These are phyloP conservation scores for Diaporthe amygdali DNA, from an alignment of 2,329 filamentous ascomycete genomes.

Conservation along the genomic window DNA sequence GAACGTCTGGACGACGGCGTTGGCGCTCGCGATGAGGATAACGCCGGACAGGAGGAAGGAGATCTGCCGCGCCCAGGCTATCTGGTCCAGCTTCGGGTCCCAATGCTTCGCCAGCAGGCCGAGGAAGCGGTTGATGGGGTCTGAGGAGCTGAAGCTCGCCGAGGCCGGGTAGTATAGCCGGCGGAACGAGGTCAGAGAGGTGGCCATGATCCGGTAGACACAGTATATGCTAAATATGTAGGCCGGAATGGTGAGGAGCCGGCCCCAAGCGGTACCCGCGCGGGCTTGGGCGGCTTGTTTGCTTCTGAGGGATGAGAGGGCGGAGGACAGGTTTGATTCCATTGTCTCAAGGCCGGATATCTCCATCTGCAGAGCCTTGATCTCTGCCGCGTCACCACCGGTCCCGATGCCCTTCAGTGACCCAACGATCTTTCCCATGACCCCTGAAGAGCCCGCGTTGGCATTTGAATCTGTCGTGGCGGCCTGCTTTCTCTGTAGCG, in stretches of 20 bases:
- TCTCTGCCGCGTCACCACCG: constrained; percentile 63
- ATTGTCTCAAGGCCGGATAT: constrained; percentile 82
- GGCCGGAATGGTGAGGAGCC: constrained; percentile 64
- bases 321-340: constrained; percentile 72
- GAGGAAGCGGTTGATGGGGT: constrained; percentile 84
- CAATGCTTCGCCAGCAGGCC: constrained; percentile 82
- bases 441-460: constrained; percentile 52
- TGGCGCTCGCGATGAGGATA: constrained; percentile 82
- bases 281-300: constrained; percentile 69
- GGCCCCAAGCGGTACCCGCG: constrained; percentile 70
- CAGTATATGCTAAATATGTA: constrained; percentile 82
- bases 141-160: constrained; percentile 68
- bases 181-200: constrained; percentile 69
- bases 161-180: constrained; percentile 53
- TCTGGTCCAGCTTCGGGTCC: constrained; percentile 81
- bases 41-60: constrained; percentile 83
- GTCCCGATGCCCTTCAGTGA: constrained; percentile 63
- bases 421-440: constrained; percentile 77
- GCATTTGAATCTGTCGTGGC: constrained; percentile 26
- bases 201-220: constrained; percentile 80
- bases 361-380: constrained; percentile 71
- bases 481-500: constrained; percentile 67
- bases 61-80: constrained; percentile 84
- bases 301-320: constrained; percentile 66
- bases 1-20: constrained; percentile 84